Evolutionary conservation across 75 land plant species (phyloP).

Genomic region (Sequoia sempervirens): DNA sequence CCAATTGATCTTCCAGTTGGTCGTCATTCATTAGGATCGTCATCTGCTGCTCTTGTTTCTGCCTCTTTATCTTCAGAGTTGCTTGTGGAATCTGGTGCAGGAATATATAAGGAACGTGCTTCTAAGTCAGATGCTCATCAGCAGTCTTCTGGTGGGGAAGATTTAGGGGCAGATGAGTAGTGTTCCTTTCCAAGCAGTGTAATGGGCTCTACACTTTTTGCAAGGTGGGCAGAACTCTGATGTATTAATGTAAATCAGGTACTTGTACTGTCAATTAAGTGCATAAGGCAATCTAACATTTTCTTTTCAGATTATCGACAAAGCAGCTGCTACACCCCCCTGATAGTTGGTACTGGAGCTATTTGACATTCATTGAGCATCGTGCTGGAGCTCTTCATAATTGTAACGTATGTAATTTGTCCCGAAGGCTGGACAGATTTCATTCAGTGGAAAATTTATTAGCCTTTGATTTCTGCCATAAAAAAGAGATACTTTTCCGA

Average conservation of each 20-base stretch:
- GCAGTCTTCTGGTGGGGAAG: conserved; percentile 40
- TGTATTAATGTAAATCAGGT: neutral
- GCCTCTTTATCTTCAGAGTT: conserved; percentile 40
- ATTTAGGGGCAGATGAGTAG: conserved; percentile 35
- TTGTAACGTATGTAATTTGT: neutral
- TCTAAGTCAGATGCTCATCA: conserved; percentile 41
- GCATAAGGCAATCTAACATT: conserved; percentile 11
- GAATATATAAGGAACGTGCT: conserved; percentile 20
- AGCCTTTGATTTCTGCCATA: conserved; percentile 4
- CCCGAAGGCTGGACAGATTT: conserved; percentile 3
- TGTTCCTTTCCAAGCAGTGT: conserved; percentile 6
- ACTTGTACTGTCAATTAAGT: conserved; percentile 3
- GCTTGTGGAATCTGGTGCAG: conserved; percentile 31
- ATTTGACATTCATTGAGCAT: conserved; percentile 1
- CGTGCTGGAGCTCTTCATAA: neutral
- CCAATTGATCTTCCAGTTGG: conserved; percentile 42
- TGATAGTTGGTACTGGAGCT: conserved; percentile 1
- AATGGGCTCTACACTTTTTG: conserved; percentile 10
- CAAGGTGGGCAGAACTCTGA: neutral
- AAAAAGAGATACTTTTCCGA: conserved; percentile 1
- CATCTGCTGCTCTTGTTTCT: conserved; percentile 29
- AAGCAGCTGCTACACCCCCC: neutral
- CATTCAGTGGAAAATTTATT: neutral
- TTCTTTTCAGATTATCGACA: conserved; percentile 1
- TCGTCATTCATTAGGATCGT: conserved; percentile 35